phyloP scores from a whole-genome alignment of 495 filamentous ascomycete genomes.

The Aspergillus steynii region DNA sequence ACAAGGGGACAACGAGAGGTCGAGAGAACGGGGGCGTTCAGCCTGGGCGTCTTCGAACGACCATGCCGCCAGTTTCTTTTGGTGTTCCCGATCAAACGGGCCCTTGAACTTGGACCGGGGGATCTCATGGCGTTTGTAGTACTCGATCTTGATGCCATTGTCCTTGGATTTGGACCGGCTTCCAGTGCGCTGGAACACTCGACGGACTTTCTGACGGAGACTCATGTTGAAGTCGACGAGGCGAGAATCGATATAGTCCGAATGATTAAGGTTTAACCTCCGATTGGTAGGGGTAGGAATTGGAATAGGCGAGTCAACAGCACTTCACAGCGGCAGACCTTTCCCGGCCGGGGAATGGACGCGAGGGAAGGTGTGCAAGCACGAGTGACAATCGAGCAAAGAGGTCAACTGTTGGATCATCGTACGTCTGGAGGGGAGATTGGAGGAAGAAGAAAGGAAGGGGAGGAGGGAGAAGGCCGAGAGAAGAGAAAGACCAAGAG shows the following conservation, averaged over 20 bases:
- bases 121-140: conserved; percentile 51
- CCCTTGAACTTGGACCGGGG: conserved; percentile 55
- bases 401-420: conserved; percentile 28
- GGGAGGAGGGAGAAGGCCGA: neutral
- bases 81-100: conserved; percentile 52
- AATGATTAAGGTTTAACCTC: neutral
- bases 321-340: conserved; percentile 35
- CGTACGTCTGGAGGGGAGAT: conserved; percentile 10
- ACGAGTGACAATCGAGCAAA: conserved; percentile 25
- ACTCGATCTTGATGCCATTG: conserved; percentile 48
- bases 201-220: conserved; percentile 46
- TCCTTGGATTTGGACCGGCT: conserved; percentile 25
- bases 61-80: conserved; percentile 50
- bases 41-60: conserved; percentile 44
- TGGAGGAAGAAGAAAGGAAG: conserved; percentile 7
- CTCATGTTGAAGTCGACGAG: conserved; percentile 32
- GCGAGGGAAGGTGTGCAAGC: conserved; percentile 40
- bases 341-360: conserved; percentile 38
- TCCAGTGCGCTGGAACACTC: conserved; percentile 39
- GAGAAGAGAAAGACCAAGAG: conserved; percentile 1
- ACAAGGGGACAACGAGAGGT: conserved; percentile 42
- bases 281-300: conserved; percentile 7
- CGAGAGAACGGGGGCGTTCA: conserved; percentile 37
- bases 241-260: neutral
- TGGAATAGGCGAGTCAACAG: conserved; percentile 12